A percentile compares a stretch with the other conserved stretches of the same genome.
Conservation (phyloP, 2,329 filamentous ascomycete genomes). For the Penicillium sp. region DNA sequence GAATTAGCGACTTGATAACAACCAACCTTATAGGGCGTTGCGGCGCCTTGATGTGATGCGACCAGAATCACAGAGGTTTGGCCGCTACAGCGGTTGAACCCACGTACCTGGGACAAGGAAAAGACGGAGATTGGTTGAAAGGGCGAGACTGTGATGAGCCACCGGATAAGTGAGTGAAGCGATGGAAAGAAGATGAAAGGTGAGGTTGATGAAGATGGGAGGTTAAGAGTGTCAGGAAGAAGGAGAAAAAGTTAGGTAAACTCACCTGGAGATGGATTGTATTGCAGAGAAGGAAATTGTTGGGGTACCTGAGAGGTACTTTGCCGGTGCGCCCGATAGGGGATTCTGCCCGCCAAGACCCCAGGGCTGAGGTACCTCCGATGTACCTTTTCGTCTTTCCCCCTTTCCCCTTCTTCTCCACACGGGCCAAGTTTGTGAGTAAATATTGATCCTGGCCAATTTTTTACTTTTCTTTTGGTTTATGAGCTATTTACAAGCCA, state of each 20-base stretch:
- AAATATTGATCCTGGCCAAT: not conserved
- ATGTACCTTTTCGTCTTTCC: constrained; percentile 8
- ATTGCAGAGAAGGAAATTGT: constrained; percentile 5
- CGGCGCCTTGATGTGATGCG: not conserved
- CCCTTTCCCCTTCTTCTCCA: constrained; percentile 9
- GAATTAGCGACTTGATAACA: constrained; percentile 12
- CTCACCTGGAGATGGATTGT: constrained; percentile 8
- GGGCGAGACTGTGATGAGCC: constrained; percentile 3
- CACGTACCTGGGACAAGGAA: constrained; percentile 4
- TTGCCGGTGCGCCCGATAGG: constrained; percentile 1
- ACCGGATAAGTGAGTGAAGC: constrained; percentile 5
- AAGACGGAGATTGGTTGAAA: constrained; percentile 3
- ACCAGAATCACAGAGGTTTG: not conserved
- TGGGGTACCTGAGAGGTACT: constrained; percentile 13
- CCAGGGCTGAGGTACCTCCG: constrained; percentile 10
- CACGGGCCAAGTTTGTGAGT: not conserved
- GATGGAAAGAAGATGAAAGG: not conserved
- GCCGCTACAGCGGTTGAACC: constrained; percentile 3
- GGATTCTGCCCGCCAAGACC: constrained; percentile 5
- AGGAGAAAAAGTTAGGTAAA: constrained; percentile 17
- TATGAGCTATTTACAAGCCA: not conserved
- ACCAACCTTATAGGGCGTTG: not conserved
- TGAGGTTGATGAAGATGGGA: not conserved
- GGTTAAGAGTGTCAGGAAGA: not conserved
- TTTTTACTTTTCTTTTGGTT: not conserved